Conservation (phyloP, 148 eudicot species). For the Simmondsia chinensis region DNA sequence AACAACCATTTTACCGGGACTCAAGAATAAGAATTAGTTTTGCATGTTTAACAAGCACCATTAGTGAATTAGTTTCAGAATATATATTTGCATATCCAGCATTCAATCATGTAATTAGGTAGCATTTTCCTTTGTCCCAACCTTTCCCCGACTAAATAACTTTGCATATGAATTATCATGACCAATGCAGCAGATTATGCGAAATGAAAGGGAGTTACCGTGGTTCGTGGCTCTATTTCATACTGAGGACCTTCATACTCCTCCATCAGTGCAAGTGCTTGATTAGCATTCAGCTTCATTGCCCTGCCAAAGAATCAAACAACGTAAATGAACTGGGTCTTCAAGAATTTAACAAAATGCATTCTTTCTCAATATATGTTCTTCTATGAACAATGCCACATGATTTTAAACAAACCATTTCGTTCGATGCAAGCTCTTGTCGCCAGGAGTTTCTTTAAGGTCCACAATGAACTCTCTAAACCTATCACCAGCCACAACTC, state of each 20-base stretch:
- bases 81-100: too few species aligned
- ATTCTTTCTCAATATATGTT: too few species aligned
- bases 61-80: too few species aligned
- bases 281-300: slow-evolving; percentile 44
- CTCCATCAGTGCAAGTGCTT: slow-evolving; percentile 42
- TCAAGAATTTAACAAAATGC: not conserved
- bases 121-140: too few species aligned
- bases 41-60: too few species aligned
- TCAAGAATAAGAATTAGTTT: too few species aligned
- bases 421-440: slow-evolving; percentile 60
- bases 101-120: too few species aligned
- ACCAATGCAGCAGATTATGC: not conserved
- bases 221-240: slow-evolving; percentile 56
- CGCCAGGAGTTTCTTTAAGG: slow-evolving; percentile 67
- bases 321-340: slow-evolving; percentile 1
- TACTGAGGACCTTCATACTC: slow-evolving; percentile 50
- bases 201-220: slow-evolving; percentile 20
- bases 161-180: too few species aligned
- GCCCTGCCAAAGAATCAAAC: slow-evolving; percentile 49
- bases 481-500: slow-evolving; percentile 20
- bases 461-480: slow-evolving; percentile 61
- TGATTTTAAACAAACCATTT: slow-evolving; percentile 46
- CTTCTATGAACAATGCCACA: slow-evolving; percentile 1
- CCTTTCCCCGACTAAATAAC: too few species aligned
- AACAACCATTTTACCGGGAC: too few species aligned